Base-by-base conservation (phyloP, 257 asterid genomes). In the Petunia axillaris region DNA sequence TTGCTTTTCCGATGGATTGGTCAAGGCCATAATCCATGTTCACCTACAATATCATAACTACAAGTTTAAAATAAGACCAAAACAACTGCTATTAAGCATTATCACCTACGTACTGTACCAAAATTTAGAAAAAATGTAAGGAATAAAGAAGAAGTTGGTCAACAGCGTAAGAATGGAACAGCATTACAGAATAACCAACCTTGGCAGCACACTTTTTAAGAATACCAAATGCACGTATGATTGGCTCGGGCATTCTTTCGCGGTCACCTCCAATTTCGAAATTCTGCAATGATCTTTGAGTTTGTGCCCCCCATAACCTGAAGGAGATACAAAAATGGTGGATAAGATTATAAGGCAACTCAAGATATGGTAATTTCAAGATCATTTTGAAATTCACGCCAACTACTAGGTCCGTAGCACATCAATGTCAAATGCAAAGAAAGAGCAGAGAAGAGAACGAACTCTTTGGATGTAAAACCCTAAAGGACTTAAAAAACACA, bases 241-340 rank as follows among this genome's bases (percentile, higher is more conserved):
- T 92, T 62, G 94, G 98, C 80, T 96, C 98, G 6, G 99, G 99
- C 98, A 96, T 96, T 83, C 97, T 88, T 82, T 96, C 99, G 50
- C 98, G 95, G 48, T 92, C 94, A 43, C 98, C 98, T 38, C 99
- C 98, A 78, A 96, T 96, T 60, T 96, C 99, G 85, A 96, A 96
- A 88, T 96, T 96, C 85, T 94, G 95, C 84, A 96, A 83, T 2
- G 98, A 96, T 81, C 99, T 88, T 83, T 96, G 99, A 78, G 98
- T 94, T 85, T 96, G 98, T 73, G 98, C 98, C 57, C 98, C 99
- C 98, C 98, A 94, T 87, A 96, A 87, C 87, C 98, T 96, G 90
- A 81, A 63, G 58, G 38, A 64, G 81, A 64, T 63, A 4, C 41
- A 35, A 79, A 41, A 67, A 66, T 9, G 46, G 43, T 8, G n/a